A percentile compares a stretch with the other conserved stretches of the same genome.
These are phyloP conservation scores for Fusarium buharicum DNA, from an alignment of 2,329 filamentous ascomycete genomes.

Conservation along the genomic window DNA sequence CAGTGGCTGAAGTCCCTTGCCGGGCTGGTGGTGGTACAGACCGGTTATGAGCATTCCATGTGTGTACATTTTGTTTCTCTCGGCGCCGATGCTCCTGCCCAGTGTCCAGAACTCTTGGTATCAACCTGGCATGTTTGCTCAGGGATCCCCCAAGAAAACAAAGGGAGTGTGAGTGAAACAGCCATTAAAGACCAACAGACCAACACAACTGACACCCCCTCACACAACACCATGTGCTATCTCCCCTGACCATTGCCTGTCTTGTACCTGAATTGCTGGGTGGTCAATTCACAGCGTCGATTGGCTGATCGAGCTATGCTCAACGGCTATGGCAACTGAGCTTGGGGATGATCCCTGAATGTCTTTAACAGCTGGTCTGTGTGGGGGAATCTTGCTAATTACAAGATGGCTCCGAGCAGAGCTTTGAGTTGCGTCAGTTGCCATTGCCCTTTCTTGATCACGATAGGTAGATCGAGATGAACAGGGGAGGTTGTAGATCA, in stretches of 20 bases:
- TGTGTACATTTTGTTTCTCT: neutral
- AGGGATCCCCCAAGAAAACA: conserved; percentile 3
- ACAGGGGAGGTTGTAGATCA: conserved; percentile 7
- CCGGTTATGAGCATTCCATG: neutral
- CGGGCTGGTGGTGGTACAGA: conserved; percentile 15
- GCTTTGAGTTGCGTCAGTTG: neutral
- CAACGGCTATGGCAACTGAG: conserved; percentile 15
- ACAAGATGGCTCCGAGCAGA: neutral
- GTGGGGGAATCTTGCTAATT: neutral
- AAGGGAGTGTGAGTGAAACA: conserved; percentile 26
- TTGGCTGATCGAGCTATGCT: conserved; percentile 6
- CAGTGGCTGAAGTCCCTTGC: conserved; percentile 21
- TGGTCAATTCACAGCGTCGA: conserved; percentile 12
- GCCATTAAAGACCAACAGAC: neutral
- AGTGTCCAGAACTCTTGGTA: neutral
- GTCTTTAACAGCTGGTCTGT: conserved; percentile 5
- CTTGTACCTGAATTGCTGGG: conserved; percentile 16
- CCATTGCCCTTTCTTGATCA: conserved; percentile 2
- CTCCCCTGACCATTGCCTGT: conserved; percentile 10
- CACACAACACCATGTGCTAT: conserved; percentile 17
- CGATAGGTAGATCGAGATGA: neutral
- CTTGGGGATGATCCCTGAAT: neutral
- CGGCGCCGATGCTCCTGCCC: neutral
- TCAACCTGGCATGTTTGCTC: conserved; percentile 15
- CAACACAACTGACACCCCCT: conserved; percentile 6